Evolutionary conservation across 2,329 filamentous ascomycete species (phyloP), one percentile per base, ranked within the genome.

Genomic region (Penicillium sp.): DNA sequence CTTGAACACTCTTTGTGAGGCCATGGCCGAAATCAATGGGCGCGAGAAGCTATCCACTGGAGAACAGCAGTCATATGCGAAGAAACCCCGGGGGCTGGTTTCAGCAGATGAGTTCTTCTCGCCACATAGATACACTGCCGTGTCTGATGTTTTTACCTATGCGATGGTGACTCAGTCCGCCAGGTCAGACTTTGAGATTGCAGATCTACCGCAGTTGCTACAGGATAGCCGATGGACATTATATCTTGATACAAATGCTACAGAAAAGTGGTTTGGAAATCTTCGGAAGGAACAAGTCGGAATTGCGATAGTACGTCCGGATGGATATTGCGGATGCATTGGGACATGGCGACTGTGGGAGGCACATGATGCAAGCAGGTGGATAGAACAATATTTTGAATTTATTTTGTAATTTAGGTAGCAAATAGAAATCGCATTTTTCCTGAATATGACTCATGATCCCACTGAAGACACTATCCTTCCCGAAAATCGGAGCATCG

Each of bases 251-350:
- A 83, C 80, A 14, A 67, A 73, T 19, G 66, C 58, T 1, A 89
- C 84, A 10, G 82, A 86, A 65, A 90, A 89, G 71, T 91, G 88
- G 88, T 77, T 90, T 7, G 86, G 85, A 41, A 80, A 78, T 46
- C 74, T 90, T 3, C 76, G 75, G 0, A 76, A 79, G 1, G 77
- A 80, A 10, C 82, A 88, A 62, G 82, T 88, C 6, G 85, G 83
- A 5, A 82, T 91, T 41, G 78, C 88, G 41, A 87, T 88, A 64
- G 86, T 91, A 1, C 80, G 89, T 5, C 89, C 89, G 0, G 89
- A 91, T 71, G 88, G 89, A 11, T 91, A 91, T 69, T 84, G 91
- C 5, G 89, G 88, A 1, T 85, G 81, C n/a, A 73, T 90, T 24
- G 77, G 80, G 8, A 60, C 73, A 3, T 83, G 76, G 64, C 60